phyloP scores from a whole-genome alignment of 352 stramenopile species.

The Halophytophthora batemanensis region DNA sequence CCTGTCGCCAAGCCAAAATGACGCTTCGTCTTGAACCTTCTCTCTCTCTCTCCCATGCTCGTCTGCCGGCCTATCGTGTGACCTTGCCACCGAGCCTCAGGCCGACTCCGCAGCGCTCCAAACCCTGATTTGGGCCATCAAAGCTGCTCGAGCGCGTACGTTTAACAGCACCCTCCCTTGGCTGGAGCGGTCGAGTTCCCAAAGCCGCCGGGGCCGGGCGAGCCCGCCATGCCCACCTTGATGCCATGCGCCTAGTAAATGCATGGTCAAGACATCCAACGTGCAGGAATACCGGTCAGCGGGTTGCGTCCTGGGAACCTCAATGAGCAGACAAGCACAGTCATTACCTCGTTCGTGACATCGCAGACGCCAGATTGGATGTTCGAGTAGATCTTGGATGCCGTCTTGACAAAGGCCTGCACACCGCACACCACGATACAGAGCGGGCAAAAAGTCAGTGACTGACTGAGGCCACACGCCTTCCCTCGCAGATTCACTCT shows the following conservation, averaged over 20 bases:
- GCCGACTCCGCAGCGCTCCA: too few species aligned
- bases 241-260: conserved; percentile 72
- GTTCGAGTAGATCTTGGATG: conserved; percentile 96
- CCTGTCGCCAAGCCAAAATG: too few species aligned
- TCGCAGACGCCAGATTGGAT: conserved; percentile 94
- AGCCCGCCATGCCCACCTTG: conserved; percentile 88
- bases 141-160: neutral
- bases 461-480: neutral
- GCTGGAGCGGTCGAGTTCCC: conserved; percentile 69
- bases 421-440: neutral
- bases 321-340: neutral
- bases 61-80: too few species aligned
- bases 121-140: too few species aligned
- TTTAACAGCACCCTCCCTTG: conserved; percentile 82
- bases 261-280: conserved; percentile 1
- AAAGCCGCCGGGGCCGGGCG: conserved; percentile 70
- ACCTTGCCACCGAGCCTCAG: too few species aligned
- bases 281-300: neutral
- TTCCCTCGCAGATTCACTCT: neutral
- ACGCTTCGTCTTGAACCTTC: too few species aligned
- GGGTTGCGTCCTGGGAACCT: too few species aligned
- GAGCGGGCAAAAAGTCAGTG: neutral
- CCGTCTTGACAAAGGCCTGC: conserved; percentile 94
- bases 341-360: conserved; percentile 90
- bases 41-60: too few species aligned